Evolutionary conservation across 2,329 filamentous ascomycete species (phyloP), one percentile per base, ranked within the genome.

Genomic region (Fusarium acutatum): DNA sequence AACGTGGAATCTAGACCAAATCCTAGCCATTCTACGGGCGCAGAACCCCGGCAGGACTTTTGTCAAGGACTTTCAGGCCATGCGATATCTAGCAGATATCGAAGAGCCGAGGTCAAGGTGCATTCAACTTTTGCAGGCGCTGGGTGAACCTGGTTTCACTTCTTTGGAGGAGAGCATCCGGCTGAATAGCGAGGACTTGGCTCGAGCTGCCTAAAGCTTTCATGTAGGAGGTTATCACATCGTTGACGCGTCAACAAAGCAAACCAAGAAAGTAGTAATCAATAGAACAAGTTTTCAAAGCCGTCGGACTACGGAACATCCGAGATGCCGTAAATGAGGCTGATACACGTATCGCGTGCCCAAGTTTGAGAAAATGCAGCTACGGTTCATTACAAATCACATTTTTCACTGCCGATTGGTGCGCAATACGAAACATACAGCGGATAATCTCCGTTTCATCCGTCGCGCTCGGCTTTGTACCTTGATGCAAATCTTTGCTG

Each of bases 1-100:
- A 6, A 82, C 82, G 0, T 86, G 82, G 69, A 86, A 82, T 43
- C 86, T 83, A 75, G 86, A 86, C 32, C 75, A 83, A 14, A 76
- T 88, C 5, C 32, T 82, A 22, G 74, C 41, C 0, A 76, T 78
- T 1, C 37, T 81, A 24, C 66, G 71, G 4, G 68, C 70, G 24
- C 65, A 72, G 24, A 56, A 71, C 32, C 74, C 76, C 4, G 35
- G 43, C 5, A 62, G 49, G 4, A 69, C 34, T 12, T 72, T 79
- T 11, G 58, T 62, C 17, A 69, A 69, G 10, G 43, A 78, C 26
- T 77, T 75, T 10, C 35, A 56, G 9, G 26, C 59, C 2, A 40
- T 38, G 17, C 57, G 17, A 18, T 52, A 60, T 9, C 20, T 60
- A 0, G 57, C 35, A 7, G 35, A 60, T 7, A 8, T 60, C 1